These are phyloP conservation scores for Exophiala dermatitidis DNA, from an alignment of 2,329 filamentous ascomycete genomes.

Conservation along the genomic window DNA sequence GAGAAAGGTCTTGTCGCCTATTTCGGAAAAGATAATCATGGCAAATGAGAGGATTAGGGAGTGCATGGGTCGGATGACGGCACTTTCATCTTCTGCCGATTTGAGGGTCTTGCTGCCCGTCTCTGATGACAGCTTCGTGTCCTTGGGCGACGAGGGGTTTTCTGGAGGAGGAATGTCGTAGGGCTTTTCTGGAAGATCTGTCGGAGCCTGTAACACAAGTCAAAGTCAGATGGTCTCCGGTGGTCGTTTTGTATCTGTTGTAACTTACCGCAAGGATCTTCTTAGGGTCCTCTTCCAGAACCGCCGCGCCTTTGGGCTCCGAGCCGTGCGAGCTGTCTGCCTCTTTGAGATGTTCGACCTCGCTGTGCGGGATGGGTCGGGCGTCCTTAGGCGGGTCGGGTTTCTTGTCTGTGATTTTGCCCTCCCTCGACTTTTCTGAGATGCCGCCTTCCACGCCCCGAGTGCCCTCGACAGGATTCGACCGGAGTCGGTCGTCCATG, in stretches of 20 bases:
- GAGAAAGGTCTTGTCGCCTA: conserved; percentile 97
- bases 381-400: conserved; percentile 80
- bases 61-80: conserved; percentile 68
- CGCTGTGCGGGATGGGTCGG: conserved; percentile 71
- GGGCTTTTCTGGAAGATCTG: conserved; percentile 69
- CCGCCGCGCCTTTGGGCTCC: conserved; percentile 24
- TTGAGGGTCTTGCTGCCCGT: conserved; percentile 31
- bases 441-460: conserved; percentile 86
- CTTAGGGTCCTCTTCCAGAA: conserved; percentile 40
- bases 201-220: conserved; percentile 58
- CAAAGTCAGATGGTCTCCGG: conserved; percentile 1
- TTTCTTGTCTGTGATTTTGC: conserved; percentile 64
- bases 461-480: conserved; percentile 72
- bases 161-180: conserved; percentile 66
- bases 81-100: conserved; percentile 29
- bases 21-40: conserved; percentile 95
- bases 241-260: background rate
- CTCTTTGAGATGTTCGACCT: conserved; percentile 59
- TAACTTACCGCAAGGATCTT: conserved; percentile 50
- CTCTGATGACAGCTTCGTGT: conserved; percentile 53
- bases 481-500: conserved; percentile 80
- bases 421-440: conserved; percentile 74
- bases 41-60: conserved; percentile 87
- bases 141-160: conserved; percentile 56
- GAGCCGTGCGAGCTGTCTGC: conserved; percentile 31